phyloP scores from a whole-genome alignment of 1,284 basidiomycete genomes.

The Mycocalia duriaeana region DNA sequence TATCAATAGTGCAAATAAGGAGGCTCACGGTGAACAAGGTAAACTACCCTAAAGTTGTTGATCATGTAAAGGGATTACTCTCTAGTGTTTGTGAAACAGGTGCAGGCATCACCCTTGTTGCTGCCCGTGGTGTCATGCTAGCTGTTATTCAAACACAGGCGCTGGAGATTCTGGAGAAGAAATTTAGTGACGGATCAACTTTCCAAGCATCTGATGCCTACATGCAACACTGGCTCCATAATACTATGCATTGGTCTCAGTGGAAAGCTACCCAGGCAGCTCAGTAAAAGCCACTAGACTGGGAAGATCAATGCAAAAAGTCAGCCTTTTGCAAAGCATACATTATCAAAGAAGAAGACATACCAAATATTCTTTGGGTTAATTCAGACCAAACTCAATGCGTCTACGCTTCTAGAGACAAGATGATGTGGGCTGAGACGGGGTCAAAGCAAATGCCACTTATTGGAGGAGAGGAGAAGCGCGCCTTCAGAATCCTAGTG shows the following conservation, averaged over 20 bases:
- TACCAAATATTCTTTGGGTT: too few relatives aligned
- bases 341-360: too few relatives aligned
- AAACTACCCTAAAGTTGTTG: constrained; percentile 16
- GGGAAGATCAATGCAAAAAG: constrained; percentile 19
- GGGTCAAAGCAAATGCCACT: constrained; percentile 28
- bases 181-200: constrained; percentile 15
- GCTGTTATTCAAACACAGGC: constrained; percentile 14
- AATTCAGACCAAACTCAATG: constrained; percentile 37
- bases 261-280: constrained; percentile 25
- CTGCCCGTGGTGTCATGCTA: constrained; percentile 20
- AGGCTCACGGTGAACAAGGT: constrained; percentile 1
- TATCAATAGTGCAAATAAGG: background rate
- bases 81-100: constrained; percentile 11
- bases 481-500: constrained; percentile 29
- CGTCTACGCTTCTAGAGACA: constrained; percentile 20
- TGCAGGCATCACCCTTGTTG: constrained; percentile 16
- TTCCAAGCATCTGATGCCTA: constrained; percentile 25
- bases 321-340: too few relatives aligned
- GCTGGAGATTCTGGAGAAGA: constrained; percentile 15
- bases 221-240: constrained; percentile 18
- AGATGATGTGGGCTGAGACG: constrained; percentile 23
- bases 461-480: constrained; percentile 30
- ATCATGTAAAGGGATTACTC: constrained; percentile 15
- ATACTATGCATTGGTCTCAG: constrained; percentile 16
- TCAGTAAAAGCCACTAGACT: constrained; percentile 28